Conservation (phyloP, 768 basidiomycete species). For the Boletus coccyginus region DNA sequence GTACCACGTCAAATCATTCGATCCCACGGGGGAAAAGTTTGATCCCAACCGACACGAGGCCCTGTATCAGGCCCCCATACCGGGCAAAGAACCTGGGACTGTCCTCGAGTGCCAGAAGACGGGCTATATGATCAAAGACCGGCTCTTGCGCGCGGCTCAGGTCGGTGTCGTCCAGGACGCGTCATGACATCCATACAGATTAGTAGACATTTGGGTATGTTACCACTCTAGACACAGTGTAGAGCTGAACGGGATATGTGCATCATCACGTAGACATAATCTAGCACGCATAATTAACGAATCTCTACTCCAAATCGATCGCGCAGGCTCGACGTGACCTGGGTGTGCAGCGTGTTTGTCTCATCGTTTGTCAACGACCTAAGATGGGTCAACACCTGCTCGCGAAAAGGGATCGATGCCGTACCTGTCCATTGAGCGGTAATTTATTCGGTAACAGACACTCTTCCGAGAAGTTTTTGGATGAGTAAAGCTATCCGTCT, state of each 20-base stretch:
- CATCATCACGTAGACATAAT: slow-evolving; percentile 35
- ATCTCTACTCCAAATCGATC: slow-evolving; percentile 80
- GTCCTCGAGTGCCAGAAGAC: slow-evolving; percentile 88
- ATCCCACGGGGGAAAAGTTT: slow-evolving; percentile 89
- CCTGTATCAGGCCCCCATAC: slow-evolving; percentile 87
- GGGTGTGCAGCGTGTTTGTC: slow-evolving; percentile 73
- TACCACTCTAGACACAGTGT: slow-evolving; percentile 29
- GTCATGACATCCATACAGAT: slow-evolving; percentile 26
- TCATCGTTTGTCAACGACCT: slow-evolving; percentile 90
- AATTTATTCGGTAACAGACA: slow-evolving; percentile 88
- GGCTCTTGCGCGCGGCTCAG: slow-evolving; percentile 91
- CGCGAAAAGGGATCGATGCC: slow-evolving; percentile 4
- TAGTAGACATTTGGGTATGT: slow-evolving; percentile 11
- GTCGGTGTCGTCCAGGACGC: slow-evolving; percentile 89
- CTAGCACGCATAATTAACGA: slow-evolving; percentile 58
- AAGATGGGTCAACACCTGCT: slow-evolving; percentile 3
- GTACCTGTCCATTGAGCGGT: slow-evolving; percentile 94
- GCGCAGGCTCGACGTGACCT: slow-evolving; percentile 53
- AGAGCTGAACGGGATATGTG: slow-evolving; percentile 20
- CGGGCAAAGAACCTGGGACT: slow-evolving; percentile 86
- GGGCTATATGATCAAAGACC: slow-evolving; percentile 93
- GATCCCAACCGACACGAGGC: slow-evolving; percentile 97
- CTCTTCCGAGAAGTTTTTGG: slow-evolving; percentile 81
- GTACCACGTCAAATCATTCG: slow-evolving; percentile 89
- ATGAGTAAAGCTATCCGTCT: slow-evolving; percentile 93